These are phyloP conservation scores for Puccinia triticina DNA, from an alignment of 1,284 basidiomycete species.

Conservation along the genomic window DNA sequence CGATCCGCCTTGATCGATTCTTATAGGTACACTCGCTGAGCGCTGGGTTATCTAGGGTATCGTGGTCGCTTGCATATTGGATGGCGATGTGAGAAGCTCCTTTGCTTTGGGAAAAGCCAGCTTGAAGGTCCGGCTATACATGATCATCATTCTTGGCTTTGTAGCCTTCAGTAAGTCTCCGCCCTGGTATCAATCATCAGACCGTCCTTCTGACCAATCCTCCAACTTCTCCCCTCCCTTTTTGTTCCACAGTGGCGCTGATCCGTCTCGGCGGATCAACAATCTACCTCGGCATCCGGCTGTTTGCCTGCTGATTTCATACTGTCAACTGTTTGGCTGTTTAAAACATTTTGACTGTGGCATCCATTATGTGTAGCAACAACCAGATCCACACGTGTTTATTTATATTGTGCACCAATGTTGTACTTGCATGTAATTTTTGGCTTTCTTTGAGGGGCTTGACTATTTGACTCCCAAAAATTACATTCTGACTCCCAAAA, in stretches of 20 bases:
- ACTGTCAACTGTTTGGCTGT: not conserved
- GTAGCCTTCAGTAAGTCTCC: slow-evolving; percentile 48
- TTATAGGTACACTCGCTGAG: slow-evolving; percentile 54
- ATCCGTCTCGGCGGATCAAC: slow-evolving; percentile 44
- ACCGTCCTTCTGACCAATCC: not conserved
- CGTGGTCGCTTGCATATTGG: slow-evolving; percentile 73
- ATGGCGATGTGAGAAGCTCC: slow-evolving; percentile 69
- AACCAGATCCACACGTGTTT: not conserved
- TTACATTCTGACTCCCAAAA: too few relatives aligned
- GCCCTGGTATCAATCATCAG: not conserved
- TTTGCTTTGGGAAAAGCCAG: slow-evolving; percentile 63
- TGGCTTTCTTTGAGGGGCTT: not conserved
- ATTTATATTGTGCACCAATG: not conserved
- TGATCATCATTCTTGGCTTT: slow-evolving; percentile 50
- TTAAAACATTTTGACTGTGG: not conserved
- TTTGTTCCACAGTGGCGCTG: slow-evolving; percentile 40
- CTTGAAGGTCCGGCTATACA: slow-evolving; percentile 36
- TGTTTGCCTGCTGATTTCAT: slow-evolving; percentile 41
- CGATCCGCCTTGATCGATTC: slow-evolving; percentile 58
- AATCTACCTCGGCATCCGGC: slow-evolving; percentile 39
- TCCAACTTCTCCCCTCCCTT: not conserved
- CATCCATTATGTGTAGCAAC: not conserved
- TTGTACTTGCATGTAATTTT: slow-evolving; percentile 9
- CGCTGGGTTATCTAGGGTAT: slow-evolving; percentile 66
- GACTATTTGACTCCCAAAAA: too few relatives aligned